Evolutionary conservation across 768 basidiomycete genomes (phyloP).

Genomic region (Russula earlei): DNA sequence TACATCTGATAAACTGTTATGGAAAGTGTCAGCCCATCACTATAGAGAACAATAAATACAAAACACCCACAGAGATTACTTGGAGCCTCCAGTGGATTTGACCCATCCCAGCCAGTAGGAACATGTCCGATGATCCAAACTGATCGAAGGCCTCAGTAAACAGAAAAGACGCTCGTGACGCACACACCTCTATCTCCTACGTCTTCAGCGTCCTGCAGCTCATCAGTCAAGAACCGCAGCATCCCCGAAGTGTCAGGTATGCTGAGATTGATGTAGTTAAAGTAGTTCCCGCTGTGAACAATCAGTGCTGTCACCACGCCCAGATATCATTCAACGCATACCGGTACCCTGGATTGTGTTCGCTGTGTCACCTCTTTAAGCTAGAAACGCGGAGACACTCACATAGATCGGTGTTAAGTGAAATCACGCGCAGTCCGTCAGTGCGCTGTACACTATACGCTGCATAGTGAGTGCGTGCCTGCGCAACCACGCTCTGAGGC

Average conservation of each 20-base stretch:
- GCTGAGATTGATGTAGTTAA: constrained; percentile 71
- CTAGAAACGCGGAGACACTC: constrained; percentile 24
- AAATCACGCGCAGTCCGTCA: constrained; percentile 63
- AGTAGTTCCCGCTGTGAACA: constrained; percentile 48
- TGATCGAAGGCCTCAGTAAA: constrained; percentile 22
- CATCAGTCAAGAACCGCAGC: constrained; percentile 68
- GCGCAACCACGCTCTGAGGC: constrained; percentile 41
- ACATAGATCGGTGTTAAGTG: constrained; percentile 73
- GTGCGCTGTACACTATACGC: constrained; percentile 59
- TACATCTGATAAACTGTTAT: constrained; percentile 42
- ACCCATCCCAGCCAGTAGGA: constrained; percentile 60
- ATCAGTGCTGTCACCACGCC: background rate
- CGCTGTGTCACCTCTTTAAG: background rate
- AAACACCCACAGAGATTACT: constrained; percentile 54
- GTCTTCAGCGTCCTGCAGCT: constrained; percentile 72
- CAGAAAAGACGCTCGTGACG: background rate
- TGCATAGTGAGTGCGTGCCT: constrained; percentile 60
- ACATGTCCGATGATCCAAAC: constrained; percentile 51
- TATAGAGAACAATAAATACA: background rate
- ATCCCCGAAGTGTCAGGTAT: constrained; percentile 63
- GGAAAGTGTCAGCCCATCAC: background rate
- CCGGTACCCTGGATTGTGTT: constrained; percentile 19
- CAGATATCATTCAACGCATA: constrained; percentile 17
- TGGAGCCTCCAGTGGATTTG: constrained; percentile 51
- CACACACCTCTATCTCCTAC: constrained; percentile 53